Evolutionary conservation across 1,284 basidiomycete species (phyloP), one percentile per base, ranked within the genome.

Genomic region (Meripilus lineatus): DNA sequence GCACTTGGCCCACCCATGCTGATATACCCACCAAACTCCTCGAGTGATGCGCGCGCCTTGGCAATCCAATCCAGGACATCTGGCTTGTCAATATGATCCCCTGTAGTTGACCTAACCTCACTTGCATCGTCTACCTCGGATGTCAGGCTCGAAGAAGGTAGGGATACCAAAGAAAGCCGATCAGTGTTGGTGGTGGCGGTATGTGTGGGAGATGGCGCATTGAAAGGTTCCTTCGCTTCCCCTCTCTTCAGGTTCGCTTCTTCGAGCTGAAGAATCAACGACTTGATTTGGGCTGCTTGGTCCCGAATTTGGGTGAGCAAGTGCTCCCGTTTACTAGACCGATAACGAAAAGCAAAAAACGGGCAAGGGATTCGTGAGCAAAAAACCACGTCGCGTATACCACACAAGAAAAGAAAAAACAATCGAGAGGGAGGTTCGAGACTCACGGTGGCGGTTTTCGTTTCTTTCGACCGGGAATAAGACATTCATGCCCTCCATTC

Each of bases 401-500:
- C n/a, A n/a, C n/a, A n/a, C n/a, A n/a, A n/a, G n/a, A n/a, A n/a
- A 22, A 45, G n/a, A 38, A 5, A 15, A 2, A 7, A 34, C 15
- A 37, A 24, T 40, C 20, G 32, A 34, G 39, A 21, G 37, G 32
- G 6, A 26, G 37, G 34, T 22, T 24, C 32, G 18, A 33, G 10
- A 65, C 82, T 58, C 63, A 88, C 85, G 83, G 85, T 42, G 84
- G 84, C n/a, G 81, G 73, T 41, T 81, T 69, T 46, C 84, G 79
- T 53, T 83, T 81, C 62, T 85, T 87, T 47, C 79, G 70, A n/a
- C 83, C 83, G 23, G 84, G 85, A 39, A 85, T 84, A 34, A 79
- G 65, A 53, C 86, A 89, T 44, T 84, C 81, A 48, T 84, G 76
- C 6, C 74, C 74, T 6, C 77, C 80, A 48, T 75, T 75, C 45